Evolutionary conservation across 176 grass and related monocot genomes (phyloP).

Genomic region (barley (Hordeum vulgare)): DNA sequence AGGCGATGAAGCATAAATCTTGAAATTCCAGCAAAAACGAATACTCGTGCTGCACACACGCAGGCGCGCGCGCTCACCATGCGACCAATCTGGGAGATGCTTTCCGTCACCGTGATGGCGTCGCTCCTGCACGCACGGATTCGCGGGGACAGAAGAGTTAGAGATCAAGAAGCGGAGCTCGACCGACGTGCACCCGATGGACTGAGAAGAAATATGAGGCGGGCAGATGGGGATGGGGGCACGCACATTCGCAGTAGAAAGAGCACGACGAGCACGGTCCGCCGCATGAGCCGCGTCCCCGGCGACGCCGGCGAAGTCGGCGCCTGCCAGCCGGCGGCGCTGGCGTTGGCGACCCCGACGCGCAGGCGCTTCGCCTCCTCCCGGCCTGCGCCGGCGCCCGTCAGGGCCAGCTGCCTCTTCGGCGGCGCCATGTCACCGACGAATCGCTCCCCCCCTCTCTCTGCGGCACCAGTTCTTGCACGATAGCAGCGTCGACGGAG

Average conservation of each 20-base stretch:
- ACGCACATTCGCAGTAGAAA: conserved; percentile 6
- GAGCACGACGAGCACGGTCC: conserved; percentile 12
- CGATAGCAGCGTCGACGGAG: background rate
- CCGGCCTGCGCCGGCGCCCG: background rate
- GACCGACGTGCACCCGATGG: background rate
- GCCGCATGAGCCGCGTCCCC: background rate
- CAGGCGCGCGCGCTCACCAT: background rate
- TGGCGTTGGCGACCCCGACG: background rate
- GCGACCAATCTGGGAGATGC: background rate
- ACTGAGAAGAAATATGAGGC: background rate
- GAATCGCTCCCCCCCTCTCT: background rate
- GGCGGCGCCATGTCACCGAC: background rate
- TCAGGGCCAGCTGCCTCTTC: conserved; percentile 1
- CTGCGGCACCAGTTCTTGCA: background rate
- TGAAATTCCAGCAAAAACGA: background rate
- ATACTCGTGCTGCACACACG: no score
- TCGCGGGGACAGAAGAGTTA: background rate
- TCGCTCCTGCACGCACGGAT: background rate
- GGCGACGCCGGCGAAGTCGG: background rate
- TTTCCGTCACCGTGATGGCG: background rate
- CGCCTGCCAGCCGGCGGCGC: background rate
- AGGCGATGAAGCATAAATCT: background rate
- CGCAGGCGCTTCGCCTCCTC: background rate
- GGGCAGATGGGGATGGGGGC: background rate
- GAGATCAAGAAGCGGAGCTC: background rate